Evolutionary conservation across 148 eudicot genomes (phyloP).

Genomic region (Cornus suecica): DNA sequence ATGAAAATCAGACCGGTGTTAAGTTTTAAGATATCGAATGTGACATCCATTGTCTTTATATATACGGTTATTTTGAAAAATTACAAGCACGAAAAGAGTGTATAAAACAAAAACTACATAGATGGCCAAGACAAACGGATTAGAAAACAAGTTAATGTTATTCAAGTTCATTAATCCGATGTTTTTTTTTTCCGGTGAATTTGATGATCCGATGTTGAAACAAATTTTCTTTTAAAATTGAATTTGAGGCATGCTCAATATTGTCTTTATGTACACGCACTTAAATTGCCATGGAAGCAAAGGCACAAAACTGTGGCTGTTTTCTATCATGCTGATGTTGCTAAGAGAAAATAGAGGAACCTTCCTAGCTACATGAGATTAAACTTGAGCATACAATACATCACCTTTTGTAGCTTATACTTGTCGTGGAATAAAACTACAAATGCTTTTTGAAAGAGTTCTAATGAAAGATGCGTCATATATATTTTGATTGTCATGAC

Average conservation of each 20-base stretch:
- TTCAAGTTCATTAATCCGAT: no score
- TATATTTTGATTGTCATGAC: neutral
- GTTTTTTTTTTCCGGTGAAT: no score
- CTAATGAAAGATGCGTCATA: neutral
- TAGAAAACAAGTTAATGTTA: no score
- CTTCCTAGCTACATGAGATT: conserved; percentile 1
- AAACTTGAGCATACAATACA: neutral
- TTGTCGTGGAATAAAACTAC: conserved; percentile 2
- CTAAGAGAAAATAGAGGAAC: conserved; percentile 1
- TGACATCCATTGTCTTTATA: no score
- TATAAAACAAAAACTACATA: no score
- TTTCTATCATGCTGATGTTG: neutral
- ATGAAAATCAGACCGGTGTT: no score
- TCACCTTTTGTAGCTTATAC: conserved; percentile 7
- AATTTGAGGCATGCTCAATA: neutral
- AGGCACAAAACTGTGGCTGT: neutral
- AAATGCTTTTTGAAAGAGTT: neutral
- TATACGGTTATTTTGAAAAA: no score
- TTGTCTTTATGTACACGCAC: neutral
- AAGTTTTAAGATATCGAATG: no score
- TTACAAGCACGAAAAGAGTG: no score
- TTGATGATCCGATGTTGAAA: no score
- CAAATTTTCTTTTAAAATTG: no score
- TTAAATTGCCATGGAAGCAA: neutral
- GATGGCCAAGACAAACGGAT: no score